A percentile compares a stretch with the other conserved stretches of the same genome.
phyloP scores from a whole-genome alignment of 345 rosid genomes.

The Salix arbutifolia region DNA sequence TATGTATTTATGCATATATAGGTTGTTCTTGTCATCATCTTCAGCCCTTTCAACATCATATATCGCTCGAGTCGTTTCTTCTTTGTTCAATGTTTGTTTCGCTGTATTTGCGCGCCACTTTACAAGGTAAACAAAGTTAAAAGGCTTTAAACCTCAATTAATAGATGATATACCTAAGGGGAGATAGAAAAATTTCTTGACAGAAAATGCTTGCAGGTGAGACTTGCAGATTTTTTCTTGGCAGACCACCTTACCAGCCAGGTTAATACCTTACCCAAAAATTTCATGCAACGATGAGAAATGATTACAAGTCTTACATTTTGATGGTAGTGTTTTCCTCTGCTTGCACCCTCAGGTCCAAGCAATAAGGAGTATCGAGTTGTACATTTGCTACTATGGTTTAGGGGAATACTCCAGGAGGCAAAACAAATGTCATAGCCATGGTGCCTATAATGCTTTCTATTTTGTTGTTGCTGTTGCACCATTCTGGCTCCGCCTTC shows the following conservation, averaged over 20 bases:
- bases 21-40: constrained; percentile 42
- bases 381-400: constrained; percentile 71
- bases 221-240: constrained; percentile 60
- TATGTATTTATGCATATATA: constrained; percentile 9
- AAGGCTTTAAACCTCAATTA: background rate
- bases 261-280: constrained; percentile 19
- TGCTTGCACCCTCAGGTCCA: constrained; percentile 43
- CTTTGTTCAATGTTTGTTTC: constrained; percentile 32
- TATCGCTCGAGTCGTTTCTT: constrained; percentile 44
- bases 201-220: constrained; percentile 41
- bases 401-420: constrained; percentile 52
- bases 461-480: constrained; percentile 56
- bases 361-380: constrained; percentile 59
- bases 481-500: constrained; percentile 65
- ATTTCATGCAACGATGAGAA: background rate
- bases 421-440: constrained; percentile 55
- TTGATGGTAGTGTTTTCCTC: background rate
- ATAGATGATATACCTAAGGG: background rate
- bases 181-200: background rate
- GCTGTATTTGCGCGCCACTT: constrained; percentile 39
- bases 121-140: constrained; percentile 32
- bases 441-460: constrained; percentile 54
- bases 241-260: constrained; percentile 67
- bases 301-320: background rate
- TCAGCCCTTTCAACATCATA: constrained; percentile 53